phyloP scores from a whole-genome alignment of 345 rosid species.

The Raphanus sativus region DNA sequence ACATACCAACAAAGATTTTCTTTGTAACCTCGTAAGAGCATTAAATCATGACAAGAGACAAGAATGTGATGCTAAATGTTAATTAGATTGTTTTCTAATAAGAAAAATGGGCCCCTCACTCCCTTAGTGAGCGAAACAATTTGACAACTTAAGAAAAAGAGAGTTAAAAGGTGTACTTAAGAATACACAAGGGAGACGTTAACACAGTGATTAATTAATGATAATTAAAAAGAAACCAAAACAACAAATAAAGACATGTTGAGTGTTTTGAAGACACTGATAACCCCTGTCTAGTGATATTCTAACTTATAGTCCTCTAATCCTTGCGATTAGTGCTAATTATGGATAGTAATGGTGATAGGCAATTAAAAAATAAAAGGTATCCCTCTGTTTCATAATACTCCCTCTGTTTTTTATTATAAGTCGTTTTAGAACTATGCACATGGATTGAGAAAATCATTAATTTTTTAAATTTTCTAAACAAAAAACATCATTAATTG shows the following conservation, averaged over 20 bases:
- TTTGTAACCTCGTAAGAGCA: conserved; percentile 44
- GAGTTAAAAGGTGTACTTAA: background rate
- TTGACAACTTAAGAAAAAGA: background rate
- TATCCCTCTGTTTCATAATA: too few species aligned
- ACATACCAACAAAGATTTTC: conserved; percentile 40
- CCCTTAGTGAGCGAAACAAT: conserved; percentile 22
- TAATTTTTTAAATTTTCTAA: too few species aligned
- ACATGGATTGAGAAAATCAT: too few species aligned
- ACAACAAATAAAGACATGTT: conserved; percentile 20
- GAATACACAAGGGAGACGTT: background rate
- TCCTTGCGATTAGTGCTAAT: conserved; percentile 21
- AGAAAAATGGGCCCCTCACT: conserved; percentile 26
- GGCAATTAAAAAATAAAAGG: too few species aligned
- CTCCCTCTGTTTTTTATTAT: too few species aligned
- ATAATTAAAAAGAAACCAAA: conserved; percentile 19
- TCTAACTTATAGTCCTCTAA: background rate
- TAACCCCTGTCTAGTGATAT: conserved; percentile 31
- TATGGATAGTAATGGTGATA: background rate
- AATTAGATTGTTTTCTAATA: conserved; percentile 21
- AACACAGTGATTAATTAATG: conserved; percentile 24
- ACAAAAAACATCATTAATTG: too few species aligned
- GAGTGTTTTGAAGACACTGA: conserved; percentile 21
- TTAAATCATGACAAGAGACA: conserved; percentile 40
- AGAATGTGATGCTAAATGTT: conserved; percentile 27
- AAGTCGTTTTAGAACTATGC: too few species aligned